A percentile compares a stretch with the other conserved stretches of the same genome.
Evolutionary conservation across 768 basidiomycete species (phyloP).

Genomic region (Pisolithus marmoratus): DNA sequence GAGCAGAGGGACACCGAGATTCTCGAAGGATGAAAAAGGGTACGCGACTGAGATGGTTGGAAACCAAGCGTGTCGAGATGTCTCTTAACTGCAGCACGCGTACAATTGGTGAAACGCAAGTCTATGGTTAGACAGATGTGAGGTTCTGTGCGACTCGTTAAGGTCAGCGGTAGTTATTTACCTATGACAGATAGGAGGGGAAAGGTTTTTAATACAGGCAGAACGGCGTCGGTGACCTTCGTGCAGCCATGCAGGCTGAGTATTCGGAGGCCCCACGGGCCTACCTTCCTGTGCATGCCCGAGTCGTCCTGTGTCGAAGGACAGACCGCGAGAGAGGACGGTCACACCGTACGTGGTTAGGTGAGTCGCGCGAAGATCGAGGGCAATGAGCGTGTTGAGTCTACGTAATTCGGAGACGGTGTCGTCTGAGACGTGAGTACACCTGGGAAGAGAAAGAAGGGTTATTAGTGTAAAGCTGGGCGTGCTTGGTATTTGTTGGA

Average conservation of each 20-base stretch:
- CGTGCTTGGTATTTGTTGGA: slow-evolving; percentile 53
- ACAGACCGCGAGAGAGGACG: slow-evolving; percentile 45
- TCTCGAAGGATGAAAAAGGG: slow-evolving; percentile 40
- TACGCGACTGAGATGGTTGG: slow-evolving; percentile 19
- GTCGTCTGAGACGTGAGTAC: slow-evolving; percentile 52
- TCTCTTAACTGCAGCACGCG: slow-evolving; percentile 11
- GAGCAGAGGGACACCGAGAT: slow-evolving; percentile 31
- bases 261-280: slow-evolving; percentile 56
- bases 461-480: slow-evolving; percentile 59
- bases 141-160: background rate
- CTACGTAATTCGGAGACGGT: slow-evolving; percentile 44
- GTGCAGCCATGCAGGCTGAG: slow-evolving; percentile 51
- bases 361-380: slow-evolving; percentile 56
- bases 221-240: slow-evolving; percentile 40
- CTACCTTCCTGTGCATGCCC: slow-evolving; percentile 23
- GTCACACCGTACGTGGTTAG: slow-evolving; percentile 50
- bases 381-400: slow-evolving; percentile 51
- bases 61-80: slow-evolving; percentile 20
- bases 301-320: slow-evolving; percentile 24
- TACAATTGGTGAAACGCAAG: slow-evolving; percentile 45
- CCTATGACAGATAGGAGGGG: slow-evolving; percentile 59
- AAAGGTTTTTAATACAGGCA: slow-evolving; percentile 39
- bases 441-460: slow-evolving; percentile 52
- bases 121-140: slow-evolving; percentile 27
- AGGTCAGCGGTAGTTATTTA: slow-evolving; percentile 25